Conservation (phyloP, 306 rosid genomes). For the barrel medic (Medicago truncatula) region DNA sequence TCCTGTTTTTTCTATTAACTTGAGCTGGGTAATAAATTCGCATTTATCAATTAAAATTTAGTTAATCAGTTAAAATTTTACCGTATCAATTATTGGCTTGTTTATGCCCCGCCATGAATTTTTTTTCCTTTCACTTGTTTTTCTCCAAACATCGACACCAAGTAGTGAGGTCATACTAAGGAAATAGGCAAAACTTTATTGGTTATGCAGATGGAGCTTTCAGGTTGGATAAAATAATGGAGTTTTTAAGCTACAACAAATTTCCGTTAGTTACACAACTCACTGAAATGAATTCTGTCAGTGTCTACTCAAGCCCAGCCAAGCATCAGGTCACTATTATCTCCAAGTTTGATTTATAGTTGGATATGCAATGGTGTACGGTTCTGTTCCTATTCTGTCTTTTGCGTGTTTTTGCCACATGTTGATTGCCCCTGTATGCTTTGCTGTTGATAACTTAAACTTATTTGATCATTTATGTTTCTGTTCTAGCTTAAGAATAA, state of each 20-base stretch:
- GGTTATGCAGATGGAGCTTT: constrained; percentile 76
- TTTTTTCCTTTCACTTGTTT: constrained; percentile 26
- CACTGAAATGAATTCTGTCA: constrained; percentile 75
- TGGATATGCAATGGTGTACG: constrained; percentile 23
- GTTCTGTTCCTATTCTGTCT: constrained; percentile 19
- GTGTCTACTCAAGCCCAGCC: constrained; percentile 78
- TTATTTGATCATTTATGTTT: constrained; percentile 27
- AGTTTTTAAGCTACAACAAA: constrained; percentile 79
- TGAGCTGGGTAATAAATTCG: constrained; percentile 12
- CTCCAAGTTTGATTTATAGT: constrained; percentile 30
- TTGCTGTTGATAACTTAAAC: constrained; percentile 19
- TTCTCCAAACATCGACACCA: constrained; percentile 8
- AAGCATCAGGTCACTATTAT: constrained; percentile 75
- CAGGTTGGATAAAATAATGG: constrained; percentile 58
- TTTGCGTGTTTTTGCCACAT: background rate
- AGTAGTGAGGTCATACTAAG: constrained; percentile 30
- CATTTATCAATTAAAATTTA: background rate
- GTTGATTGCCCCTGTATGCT: background rate
- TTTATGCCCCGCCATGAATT: constrained; percentile 9
- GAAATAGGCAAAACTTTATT: constrained; percentile 24
- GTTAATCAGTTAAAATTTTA: constrained; percentile 26
- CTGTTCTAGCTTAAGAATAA: constrained; percentile 18
- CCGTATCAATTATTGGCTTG: constrained; percentile 6
- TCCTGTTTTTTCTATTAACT: constrained; percentile 2
- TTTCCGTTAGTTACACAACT: constrained; percentile 80